These are phyloP conservation scores for Calonectria montana DNA, from an alignment of 2,329 filamentous ascomycete genomes.

Conservation along the genomic window DNA sequence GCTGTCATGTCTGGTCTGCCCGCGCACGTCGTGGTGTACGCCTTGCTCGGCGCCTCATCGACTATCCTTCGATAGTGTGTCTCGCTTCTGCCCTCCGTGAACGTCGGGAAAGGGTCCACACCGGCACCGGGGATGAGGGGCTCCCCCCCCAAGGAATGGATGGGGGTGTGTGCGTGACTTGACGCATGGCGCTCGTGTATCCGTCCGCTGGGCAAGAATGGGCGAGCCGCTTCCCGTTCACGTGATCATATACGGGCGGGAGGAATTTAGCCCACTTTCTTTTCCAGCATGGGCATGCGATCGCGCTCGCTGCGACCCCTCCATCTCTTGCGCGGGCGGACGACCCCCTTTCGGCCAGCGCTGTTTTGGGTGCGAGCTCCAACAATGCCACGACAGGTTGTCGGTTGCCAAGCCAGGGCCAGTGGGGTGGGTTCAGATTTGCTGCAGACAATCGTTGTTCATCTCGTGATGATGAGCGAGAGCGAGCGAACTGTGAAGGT, in stretches of 20 bases:
- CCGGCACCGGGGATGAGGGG: neutral
- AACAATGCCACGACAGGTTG: constrained; percentile 9
- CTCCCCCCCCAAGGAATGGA: neutral
- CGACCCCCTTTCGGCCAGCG: constrained; percentile 1
- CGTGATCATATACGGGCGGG: neutral
- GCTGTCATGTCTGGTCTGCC: no score
- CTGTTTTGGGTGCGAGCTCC: constrained; percentile 14
- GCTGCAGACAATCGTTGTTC: constrained; percentile 1
- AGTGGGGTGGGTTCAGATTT: constrained; percentile 12
- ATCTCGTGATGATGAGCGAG: neutral
- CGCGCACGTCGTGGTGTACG: neutral
- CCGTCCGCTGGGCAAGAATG: no score
- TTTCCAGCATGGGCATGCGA: neutral
- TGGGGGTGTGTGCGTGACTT: neutral
- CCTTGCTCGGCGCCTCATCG: neutral
- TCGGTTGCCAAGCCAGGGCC: constrained; percentile 1
- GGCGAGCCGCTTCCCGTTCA: neutral
- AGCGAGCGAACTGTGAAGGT: neutral
- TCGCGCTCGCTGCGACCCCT: constrained; percentile 10
- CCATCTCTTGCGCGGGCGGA: neutral
- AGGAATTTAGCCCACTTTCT: constrained; percentile 22
- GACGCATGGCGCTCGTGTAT: neutral
- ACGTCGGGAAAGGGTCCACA: constrained; percentile 4
- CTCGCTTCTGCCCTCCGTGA: neutral
- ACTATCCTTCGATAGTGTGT: neutral